Evolutionary conservation across 805 yeast genomes (phyloP).

Genomic region (Candida sphagnicola): DNA sequence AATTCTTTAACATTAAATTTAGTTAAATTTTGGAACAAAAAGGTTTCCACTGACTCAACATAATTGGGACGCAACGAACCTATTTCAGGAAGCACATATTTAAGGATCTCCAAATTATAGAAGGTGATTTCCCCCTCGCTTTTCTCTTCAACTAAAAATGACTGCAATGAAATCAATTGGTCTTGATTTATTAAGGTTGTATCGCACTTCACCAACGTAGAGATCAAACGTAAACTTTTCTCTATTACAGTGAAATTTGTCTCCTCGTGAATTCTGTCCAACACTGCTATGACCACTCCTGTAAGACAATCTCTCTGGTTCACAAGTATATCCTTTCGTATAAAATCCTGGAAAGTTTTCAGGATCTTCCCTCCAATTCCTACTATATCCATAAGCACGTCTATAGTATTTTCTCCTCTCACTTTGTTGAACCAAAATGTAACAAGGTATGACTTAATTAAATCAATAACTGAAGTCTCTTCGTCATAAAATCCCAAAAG

Average conservation of each 20-base stretch:
- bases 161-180: constrained; percentile 62
- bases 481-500: constrained; percentile 63
- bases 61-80: constrained; percentile 48
- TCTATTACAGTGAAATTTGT: constrained; percentile 20
- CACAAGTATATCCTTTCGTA: constrained; percentile 41
- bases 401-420: constrained; percentile 1
- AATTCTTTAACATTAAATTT: constrained; percentile 58
- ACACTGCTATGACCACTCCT: constrained; percentile 19
- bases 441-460: constrained; percentile 31
- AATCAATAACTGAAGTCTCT: constrained; percentile 48
- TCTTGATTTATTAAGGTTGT: constrained; percentile 57
- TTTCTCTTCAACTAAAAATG: constrained; percentile 52
- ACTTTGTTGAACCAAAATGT: constrained; percentile 18
- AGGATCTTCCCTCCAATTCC: constrained; percentile 30
- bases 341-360: constrained; percentile 20
- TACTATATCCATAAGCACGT: constrained; percentile 38
- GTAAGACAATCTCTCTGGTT: constrained; percentile 14
- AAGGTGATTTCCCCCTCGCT: constrained; percentile 35
- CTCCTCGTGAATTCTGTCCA: constrained; percentile 32
- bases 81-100: constrained; percentile 42
- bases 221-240: constrained; percentile 45
- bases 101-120: constrained; percentile 53
- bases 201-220: constrained; percentile 52
- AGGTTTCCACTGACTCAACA: constrained; percentile 44
- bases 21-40: constrained; percentile 54